Evolutionary conservation across 139 green algal species (phyloP).

Genomic region (Zygnema circumcarinatum): DNA sequence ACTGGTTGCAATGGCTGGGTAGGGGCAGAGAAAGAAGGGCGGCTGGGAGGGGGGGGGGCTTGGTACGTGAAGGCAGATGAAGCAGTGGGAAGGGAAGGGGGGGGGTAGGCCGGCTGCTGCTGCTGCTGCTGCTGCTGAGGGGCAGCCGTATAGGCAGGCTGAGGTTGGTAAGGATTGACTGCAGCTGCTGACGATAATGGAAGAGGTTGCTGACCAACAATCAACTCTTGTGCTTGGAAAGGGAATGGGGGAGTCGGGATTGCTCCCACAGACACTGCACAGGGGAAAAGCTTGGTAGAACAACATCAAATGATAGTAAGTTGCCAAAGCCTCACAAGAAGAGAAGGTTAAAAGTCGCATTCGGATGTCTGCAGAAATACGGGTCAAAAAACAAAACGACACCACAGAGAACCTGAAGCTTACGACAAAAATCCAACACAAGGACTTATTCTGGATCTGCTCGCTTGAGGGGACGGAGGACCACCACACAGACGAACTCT

Average conservation of each 20-base stretch:
- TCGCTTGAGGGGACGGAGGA: no score
- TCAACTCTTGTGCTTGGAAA: background rate
- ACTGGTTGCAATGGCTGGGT: background rate
- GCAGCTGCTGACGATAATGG: background rate
- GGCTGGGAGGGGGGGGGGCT: background rate
- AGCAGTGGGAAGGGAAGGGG: background rate
- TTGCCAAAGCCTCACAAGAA: no score
- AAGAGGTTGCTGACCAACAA: slow-evolving; percentile 18
- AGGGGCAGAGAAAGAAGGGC: background rate
- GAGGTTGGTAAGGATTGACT: slow-evolving; percentile 2
- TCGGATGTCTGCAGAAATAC: no score
- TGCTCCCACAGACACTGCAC: background rate
- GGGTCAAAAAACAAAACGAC: no score
- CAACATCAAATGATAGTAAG: background rate
- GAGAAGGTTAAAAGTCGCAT: no score
- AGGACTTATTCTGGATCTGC: no score
- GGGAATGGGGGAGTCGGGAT: slow-evolving; percentile 5
- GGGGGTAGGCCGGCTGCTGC: background rate
- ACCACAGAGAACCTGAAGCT: no score
- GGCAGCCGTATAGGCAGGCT: background rate
- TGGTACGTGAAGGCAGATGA: background rate
- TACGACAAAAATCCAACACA: no score
- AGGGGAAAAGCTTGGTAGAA: background rate
- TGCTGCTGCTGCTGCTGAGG: slow-evolving; percentile 18
- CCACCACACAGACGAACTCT: no score